These are phyloP conservation scores for Myrica gale DNA, from an alignment of 306 rosid genomes.

Conservation along the genomic window DNA sequence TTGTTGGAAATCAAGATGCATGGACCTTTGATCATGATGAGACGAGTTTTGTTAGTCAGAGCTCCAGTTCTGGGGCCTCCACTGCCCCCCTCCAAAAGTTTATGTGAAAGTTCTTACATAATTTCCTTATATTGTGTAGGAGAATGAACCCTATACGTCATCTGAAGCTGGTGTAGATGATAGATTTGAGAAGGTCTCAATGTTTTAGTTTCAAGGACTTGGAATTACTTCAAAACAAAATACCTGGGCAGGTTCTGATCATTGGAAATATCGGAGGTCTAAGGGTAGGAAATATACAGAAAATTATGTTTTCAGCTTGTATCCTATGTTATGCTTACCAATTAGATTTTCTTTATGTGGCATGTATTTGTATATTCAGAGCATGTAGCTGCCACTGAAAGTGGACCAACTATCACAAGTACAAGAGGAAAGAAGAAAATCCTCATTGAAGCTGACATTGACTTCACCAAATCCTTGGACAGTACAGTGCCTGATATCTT, in stretches of 20 bases:
- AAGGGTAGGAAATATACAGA: not conserved
- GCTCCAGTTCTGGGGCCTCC: not conserved
- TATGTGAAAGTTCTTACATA: not conserved
- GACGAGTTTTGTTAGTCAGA: slow-evolving; percentile 7
- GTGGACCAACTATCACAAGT: not conserved
- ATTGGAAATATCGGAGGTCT: slow-evolving; percentile 27
- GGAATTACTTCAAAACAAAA: slow-evolving; percentile 20
- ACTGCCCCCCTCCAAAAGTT: not conserved
- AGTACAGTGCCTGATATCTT: slow-evolving; percentile 20
- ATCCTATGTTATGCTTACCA: not conserved
- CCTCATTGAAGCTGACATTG: slow-evolving; percentile 9
- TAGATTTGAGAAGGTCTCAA: slow-evolving; percentile 18
- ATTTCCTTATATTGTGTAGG: slow-evolving; percentile 17
- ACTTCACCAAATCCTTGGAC: slow-evolving; percentile 10
- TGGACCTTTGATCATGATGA: not conserved
- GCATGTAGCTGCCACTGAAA: not conserved
- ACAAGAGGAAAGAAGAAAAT: slow-evolving; percentile 1
- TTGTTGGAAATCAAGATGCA: not conserved
- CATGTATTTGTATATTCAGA: slow-evolving; percentile 9
- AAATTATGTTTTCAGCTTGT: not conserved
- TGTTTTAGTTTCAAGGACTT: slow-evolving; percentile 22
- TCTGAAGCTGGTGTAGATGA: slow-evolving; percentile 12
- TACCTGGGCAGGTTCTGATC: slow-evolving; percentile 32
- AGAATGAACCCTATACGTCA: slow-evolving; percentile 1
- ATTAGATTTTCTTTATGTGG: not conserved